Base-by-base conservation (phyloP, 2,329 filamentous ascomycete genomes). In the Phialophora macrospora region DNA sequence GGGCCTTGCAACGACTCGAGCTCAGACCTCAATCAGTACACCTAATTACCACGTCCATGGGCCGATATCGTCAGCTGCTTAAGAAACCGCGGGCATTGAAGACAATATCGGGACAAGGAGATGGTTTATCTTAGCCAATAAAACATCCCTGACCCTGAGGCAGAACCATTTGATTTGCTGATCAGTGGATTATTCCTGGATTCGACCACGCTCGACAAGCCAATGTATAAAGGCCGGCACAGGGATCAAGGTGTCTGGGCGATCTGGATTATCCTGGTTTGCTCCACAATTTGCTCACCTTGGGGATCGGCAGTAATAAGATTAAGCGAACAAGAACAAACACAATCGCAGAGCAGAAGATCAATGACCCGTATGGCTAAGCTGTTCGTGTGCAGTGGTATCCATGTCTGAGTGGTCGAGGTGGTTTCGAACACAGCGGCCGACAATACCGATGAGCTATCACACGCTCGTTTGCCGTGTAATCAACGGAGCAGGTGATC, bases 251-350 rank as follows among this genome's bases (percentile, higher is more conserved):
- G 26, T 30, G 17, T 44, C 34, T 38, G n/a, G 32, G 20, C 14
- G 6, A 49, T 32, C 34, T 22, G 57, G 32, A 49, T 22, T 26
- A 20, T 14, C 22, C n/a, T 32, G 28, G 28, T 26, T 34, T 52
- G 54, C 58, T 60, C 30, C 44, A 52, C 48, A 41, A 20, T 60
- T 41, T 52, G 28, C 3, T 38, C 44, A 32, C 48, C 38, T 44
- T 7, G 17, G 12, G 34, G 14, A n/a, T 51, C 28, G 11, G n/a
- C 38, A 49, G n/a, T 8, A 17, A 20, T 24, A 52, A 20, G 46
- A 60, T 59, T 26, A 49, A 32, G 41, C 12, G 41, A 22, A 22
- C 26, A 44, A 44, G 38, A n/a, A 44, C 38, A 44, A 44, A 44
- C 17, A n/a, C 38, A 11, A 44, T 4, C 6, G 38, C 38, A 44